These are phyloP conservation scores for Metschnikowia dekortorum DNA, from an alignment of 805 yeast genomes.

Conservation along the genomic window DNA sequence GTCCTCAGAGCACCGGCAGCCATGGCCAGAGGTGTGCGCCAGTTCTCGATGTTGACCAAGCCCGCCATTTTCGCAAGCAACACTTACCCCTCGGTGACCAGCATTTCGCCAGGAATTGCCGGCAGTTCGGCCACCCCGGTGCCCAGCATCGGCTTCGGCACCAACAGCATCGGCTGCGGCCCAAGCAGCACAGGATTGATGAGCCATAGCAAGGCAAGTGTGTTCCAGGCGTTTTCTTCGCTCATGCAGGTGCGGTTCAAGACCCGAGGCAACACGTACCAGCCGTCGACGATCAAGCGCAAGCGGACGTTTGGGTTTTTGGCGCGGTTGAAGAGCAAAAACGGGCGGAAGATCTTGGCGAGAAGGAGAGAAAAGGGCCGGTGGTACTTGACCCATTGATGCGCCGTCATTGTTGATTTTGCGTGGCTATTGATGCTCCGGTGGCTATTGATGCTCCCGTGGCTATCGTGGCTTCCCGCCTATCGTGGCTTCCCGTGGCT, in stretches of 20 bases:
- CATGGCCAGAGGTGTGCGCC: conserved; percentile 6
- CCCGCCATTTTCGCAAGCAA: conserved; percentile 2
- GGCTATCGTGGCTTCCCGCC: no score
- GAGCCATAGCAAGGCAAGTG: background rate
- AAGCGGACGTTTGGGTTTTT: conserved; percentile 88
- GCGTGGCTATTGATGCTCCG: no score
- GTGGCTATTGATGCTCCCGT: no score
- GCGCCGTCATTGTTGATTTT: no score
- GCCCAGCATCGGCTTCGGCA: no score
- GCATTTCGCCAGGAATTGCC: background rate
- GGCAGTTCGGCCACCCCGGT: no score
- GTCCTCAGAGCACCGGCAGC: background rate
- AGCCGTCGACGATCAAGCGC: conserved; percentile 86
- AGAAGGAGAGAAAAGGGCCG: conserved; percentile 86
- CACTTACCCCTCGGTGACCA: conserved; percentile 2
- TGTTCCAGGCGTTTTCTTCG: conserved; percentile 27
- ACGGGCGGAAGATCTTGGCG: conserved; percentile 73
- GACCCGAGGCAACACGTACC: conserved; percentile 90
- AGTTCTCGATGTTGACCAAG: conserved; percentile 13
- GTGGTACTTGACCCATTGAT: conserved; percentile 80
- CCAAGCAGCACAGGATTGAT: no score
- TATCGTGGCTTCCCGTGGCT: no score
- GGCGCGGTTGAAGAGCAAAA: conserved; percentile 69
- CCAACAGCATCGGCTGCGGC: no score
- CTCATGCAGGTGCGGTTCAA: conserved; percentile 65